Conservation (phyloP, 1,284 basidiomycete species). For the Tausonia pullulans region DNA sequence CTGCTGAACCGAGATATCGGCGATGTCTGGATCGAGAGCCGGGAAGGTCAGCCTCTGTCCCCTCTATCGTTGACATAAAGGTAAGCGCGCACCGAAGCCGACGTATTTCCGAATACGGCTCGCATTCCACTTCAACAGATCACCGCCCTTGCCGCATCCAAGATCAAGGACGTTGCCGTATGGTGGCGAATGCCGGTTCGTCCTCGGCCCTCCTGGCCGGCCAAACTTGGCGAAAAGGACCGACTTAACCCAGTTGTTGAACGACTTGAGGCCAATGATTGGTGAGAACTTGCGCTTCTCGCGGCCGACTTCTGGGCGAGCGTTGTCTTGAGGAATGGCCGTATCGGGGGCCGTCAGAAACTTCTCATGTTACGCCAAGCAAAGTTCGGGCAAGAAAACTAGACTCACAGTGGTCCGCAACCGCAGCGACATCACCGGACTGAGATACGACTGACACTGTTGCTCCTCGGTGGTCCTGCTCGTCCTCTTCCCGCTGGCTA, state of each 20-base stretch:
- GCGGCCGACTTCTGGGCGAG: conserved; percentile 79
- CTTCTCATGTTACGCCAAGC: background rate
- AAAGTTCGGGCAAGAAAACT: background rate
- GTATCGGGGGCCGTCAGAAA: no score
- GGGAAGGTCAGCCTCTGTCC: background rate
- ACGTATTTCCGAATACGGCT: conserved; percentile 70
- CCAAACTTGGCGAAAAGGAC: conserved; percentile 82
- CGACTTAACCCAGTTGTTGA: conserved; percentile 99
- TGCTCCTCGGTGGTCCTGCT: background rate
- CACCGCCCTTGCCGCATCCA: conserved; percentile 96
- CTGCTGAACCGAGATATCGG: conserved; percentile 79
- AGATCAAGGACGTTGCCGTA: conserved; percentile 79
- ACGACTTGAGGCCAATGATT: conserved; percentile 90
- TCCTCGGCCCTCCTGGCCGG: conserved; percentile 21
- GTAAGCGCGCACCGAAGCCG: conserved; percentile 57
- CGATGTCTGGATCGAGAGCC: conserved; percentile 58
- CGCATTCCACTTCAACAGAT: conserved; percentile 90
- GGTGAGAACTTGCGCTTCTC: conserved; percentile 76
- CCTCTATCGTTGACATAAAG: background rate
- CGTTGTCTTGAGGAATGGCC: conserved; percentile 54
- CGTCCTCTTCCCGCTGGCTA: background rate
- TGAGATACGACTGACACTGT: background rate
- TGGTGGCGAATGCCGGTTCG: conserved; percentile 25
- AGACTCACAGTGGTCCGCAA: conserved; percentile 13
- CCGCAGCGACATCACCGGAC: conserved; percentile 2